Evolutionary conservation across 1,284 basidiomycete species (phyloP).

Genomic region (Fomitiporia mediterranea): DNA sequence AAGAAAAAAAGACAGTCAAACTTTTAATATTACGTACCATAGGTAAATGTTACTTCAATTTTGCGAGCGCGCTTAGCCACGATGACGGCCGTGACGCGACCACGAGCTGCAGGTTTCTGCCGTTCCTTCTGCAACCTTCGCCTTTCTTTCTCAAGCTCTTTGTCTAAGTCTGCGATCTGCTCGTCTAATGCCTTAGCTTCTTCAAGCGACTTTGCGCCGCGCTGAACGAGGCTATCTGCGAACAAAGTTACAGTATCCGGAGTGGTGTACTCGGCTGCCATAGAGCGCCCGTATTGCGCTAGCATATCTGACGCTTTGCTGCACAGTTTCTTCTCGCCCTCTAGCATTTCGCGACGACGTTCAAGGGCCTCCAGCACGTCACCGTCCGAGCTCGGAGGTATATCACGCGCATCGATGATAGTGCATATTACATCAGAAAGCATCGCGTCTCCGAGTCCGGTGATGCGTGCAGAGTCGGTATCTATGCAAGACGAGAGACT

Average conservation of each 20-base stretch:
- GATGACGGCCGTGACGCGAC: conserved; percentile 37
- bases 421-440: conserved; percentile 47
- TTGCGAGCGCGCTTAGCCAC: conserved; percentile 32
- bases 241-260: conserved; percentile 34
- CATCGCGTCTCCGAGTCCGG: conserved; percentile 40
- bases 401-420: conserved; percentile 25
- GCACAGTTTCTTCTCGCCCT: conserved; percentile 35
- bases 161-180: conserved; percentile 34
- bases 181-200: conserved; percentile 32
- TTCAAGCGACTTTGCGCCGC: conserved; percentile 33
- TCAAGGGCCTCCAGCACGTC: conserved; percentile 27
- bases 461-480: conserved; percentile 44
- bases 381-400: conserved; percentile 21
- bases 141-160: conserved; percentile 32
- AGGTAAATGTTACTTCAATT: conserved; percentile 46
- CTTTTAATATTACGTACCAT: conserved; percentile 35
- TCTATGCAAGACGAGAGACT: conserved; percentile 44
- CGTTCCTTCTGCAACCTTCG: conserved; percentile 25
- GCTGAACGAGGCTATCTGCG: conserved; percentile 38
- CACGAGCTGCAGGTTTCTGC: conserved; percentile 23
- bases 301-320: conserved; percentile 40
- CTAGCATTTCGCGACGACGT: conserved; percentile 32
- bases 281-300: conserved; percentile 38
- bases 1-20: no score
- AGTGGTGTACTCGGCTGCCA: conserved; percentile 40